These are phyloP conservation scores for Plasmodium knowlesi DNA, from an alignment of 169 alveolate species.

Conservation along the genomic window DNA sequence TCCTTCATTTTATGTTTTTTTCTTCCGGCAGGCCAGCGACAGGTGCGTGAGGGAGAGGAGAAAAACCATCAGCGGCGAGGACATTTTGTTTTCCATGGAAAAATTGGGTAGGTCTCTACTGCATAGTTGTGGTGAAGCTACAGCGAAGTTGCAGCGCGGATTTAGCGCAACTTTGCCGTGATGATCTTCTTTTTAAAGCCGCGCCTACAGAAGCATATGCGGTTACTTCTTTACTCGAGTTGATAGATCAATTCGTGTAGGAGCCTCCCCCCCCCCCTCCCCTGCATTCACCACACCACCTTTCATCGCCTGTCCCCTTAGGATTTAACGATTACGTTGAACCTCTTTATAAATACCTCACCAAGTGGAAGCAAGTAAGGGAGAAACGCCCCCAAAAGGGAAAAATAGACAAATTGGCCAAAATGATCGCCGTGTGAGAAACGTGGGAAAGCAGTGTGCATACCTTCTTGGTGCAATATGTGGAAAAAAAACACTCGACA, in stretches of 20 bases:
- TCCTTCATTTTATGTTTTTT: not conserved
- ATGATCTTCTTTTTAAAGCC: not conserved
- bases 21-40: conserved; percentile 90
- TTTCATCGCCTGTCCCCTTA: not conserved
- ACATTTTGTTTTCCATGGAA: conserved; percentile 92
- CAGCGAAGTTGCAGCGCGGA: not conserved
- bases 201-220: not conserved
- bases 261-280: not conserved
- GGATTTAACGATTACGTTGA: conserved; percentile 87
- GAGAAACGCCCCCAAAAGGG: conserved; percentile 7
- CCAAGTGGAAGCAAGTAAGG: conserved; percentile 86
- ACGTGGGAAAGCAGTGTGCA: not conserved
- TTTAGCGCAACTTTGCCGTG: not conserved
- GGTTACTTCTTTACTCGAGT: not conserved
- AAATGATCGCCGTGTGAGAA: not conserved
- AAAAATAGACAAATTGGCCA: not conserved
- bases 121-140: not conserved
- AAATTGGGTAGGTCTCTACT: conserved; percentile 85
- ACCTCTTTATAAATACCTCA: conserved; percentile 85
- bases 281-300: not conserved
- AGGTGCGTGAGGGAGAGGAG: conserved; percentile 93
- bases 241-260: not conserved
- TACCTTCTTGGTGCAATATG: not conserved
- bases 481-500: not conserved
- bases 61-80: conserved; percentile 96